Evolutionary conservation across 306 rosid species (phyloP), one percentile per base, ranked within the genome.

Genomic region (Quillaja saponaria): DNA sequence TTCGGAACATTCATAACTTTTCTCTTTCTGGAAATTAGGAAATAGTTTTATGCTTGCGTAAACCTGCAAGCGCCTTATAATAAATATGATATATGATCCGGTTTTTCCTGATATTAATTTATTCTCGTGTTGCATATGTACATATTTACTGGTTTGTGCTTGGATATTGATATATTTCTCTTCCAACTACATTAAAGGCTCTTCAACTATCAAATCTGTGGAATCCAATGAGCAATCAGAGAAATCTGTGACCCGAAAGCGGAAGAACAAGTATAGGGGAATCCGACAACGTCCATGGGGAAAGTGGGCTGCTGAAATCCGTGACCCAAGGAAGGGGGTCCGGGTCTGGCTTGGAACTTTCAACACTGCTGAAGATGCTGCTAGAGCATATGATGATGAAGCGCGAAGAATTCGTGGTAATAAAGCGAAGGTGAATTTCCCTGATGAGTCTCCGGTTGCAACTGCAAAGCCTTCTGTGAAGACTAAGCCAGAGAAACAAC

Each of bases 221-320:
- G 87, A 89, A 63, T 72, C 55, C 15, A 73, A 71, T 42, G 87
- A 64, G 55, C 80, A 67, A 71, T 78, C 84, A 74, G 96, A 83
- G 73, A 78, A 83, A 74, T 77, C 84, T 55, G 68, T 83, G 1
- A 89, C 80, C 69, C 83, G 95, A 45, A 86, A 82, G 84, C 79
- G 95, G 80, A 92, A 89, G 81, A 92, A 92, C 33, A 94, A 89
- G 70, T 92, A 74, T 40, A 55, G 99, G 60, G 99, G 99, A 51
- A 86, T 92, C 71, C 88, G 98, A 13, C 98, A 92, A 69, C 96
- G 98, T 25, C 96, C 98, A 28, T 92, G 98, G 98, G 98, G 98
- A 13, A 92, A 92, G 74, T 92, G 99, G 99, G 99, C 99, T 15
- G 99, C 99, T 17, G 99, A 92, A 82, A 92, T 88, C 62, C 85